Base-by-base conservation (phyloP, 106 monocot genomes). In the Alisma plantagoaquatica region DNA sequence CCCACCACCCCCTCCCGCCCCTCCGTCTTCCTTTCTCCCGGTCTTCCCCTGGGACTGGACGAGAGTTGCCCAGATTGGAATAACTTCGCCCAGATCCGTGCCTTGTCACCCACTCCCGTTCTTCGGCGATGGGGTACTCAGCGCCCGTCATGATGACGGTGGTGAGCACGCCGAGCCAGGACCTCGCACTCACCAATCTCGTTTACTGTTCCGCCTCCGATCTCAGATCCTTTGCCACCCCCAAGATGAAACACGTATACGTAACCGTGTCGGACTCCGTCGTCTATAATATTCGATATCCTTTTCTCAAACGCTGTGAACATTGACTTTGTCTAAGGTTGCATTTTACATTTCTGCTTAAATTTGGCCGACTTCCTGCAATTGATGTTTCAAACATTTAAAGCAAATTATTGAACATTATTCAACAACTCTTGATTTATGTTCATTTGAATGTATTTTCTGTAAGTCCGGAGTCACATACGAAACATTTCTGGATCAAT, bases 211-310 rank as follows among this genome's bases (percentile, higher is more conserved):
- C 96, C 15, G 8, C 49, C 45, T 33, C 38, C 59, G 96, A 98
- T 44, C 54, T 84, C 56, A 44, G 56, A 14, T 49, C 59, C 41
- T 66, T 98, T 56, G 30, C 76, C 14, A 9, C 51, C 54, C 61
- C 68, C 38, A 77, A 77, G 72, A 74, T 77, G 21, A 69, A n/a
- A 6, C 25, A 1, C 14, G 54, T 48, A 38, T 55, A 49, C 27
- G 75, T 53, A 1, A 21, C 75, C 18, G 62, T 96, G 42, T 78
- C 75, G 10, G 81, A 88, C 46, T 54, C 75, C 41, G 29, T 67
- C 4, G 88, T 98, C 58, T 73, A 81, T 54, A 70, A 71, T 38
- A 41, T 98, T 2, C 59, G 70, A 98, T 98, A 85, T 98, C 96
- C 96, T 96, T 87, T 57, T 3, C 19, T 41, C 6, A 11, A 20